Base-by-base conservation (phyloP, 441 rosid genomes). In the Raphanus hybrid region DNA sequence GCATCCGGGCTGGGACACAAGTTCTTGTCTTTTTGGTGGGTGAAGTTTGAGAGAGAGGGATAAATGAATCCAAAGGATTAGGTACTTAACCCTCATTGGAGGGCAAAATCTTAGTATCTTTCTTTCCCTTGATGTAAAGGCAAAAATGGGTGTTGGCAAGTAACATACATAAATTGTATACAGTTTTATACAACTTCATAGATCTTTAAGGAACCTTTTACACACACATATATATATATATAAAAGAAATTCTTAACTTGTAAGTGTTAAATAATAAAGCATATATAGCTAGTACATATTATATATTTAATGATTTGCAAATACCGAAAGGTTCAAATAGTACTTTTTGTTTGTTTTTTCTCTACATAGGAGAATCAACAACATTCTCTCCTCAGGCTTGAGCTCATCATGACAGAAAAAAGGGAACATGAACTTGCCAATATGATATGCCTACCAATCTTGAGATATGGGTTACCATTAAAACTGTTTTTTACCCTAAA, bases 41-140 rank as follows among this genome's bases (percentile, higher is more conserved):
- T 12, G 59, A 54, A 54, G 59, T 54, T 63, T 18, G 43, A 73
- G 63, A 20, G 68, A 27, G 16, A 29, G 48, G 52, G 78, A 74
- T 39, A 9, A 55, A 67, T 65, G 82, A 74, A 7, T 68, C 55
- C 59, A 76, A 60, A 41, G 82, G 48, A 65, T 41, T 80, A 75
- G 66, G 83, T 80, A 69, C 89, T 83, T 82, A 76, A 70, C 75
- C 85, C 78, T 81, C 63, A 62, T 14, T 68, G 84, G 84, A 55
- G 74, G 92, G 78, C 76, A 82, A 86, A 86, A 87, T 85, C 39
- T 85, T 84, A 88, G 99, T 80, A 92, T 93, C 97, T 89, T 79
- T 87, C 89, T 73, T 86, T 87, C 32, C 89, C 84, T 76, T 15
- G 70, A 70, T 35, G 67, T 78, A 83, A 87, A 89, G 94, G 66